A percentile compares a stretch with the other conserved stretches of the same genome.
Conservation (phyloP, 805 yeast genomes). For the Torulaspora microellipsoides region DNA sequence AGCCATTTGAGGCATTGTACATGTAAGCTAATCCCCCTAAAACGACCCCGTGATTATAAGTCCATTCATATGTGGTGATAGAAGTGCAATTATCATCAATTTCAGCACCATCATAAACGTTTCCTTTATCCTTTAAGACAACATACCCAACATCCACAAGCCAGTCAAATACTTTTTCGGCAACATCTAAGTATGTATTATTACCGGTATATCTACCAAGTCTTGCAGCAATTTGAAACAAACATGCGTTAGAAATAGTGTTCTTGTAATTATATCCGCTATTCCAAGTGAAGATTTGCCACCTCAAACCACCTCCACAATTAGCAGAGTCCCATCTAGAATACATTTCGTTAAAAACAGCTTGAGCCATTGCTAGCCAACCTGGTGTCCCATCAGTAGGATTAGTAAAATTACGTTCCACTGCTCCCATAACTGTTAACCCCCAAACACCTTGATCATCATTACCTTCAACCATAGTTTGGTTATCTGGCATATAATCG, state of each 20-base stretch:
- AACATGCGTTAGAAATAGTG: conserved; percentile 59
- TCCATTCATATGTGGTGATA: conserved; percentile 53
- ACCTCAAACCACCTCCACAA: conserved; percentile 64
- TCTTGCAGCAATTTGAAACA: conserved; percentile 60
- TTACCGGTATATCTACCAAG: conserved; percentile 56
- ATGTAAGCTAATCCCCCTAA: conserved; percentile 67
- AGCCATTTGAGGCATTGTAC: conserved; percentile 55
- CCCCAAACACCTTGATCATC: conserved; percentile 76
- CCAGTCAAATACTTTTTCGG: conserved; percentile 58
- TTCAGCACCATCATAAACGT: conserved; percentile 72
- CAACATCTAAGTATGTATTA: conserved; percentile 45
- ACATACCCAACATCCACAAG: conserved; percentile 46
- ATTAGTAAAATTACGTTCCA: conserved; percentile 52
- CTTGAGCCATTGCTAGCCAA: conserved; percentile 56
- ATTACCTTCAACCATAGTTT: conserved; percentile 64
- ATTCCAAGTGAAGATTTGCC: conserved; percentile 63
- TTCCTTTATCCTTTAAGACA: conserved; percentile 46
- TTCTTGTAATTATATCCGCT: conserved; percentile 62
- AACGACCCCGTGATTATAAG: conserved; percentile 65
- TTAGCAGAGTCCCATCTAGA: conserved; percentile 52
- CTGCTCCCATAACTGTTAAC: conserved; percentile 56
- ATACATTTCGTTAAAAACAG: conserved; percentile 52
- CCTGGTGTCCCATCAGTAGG: conserved; percentile 42
- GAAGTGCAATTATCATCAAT: conserved; percentile 56
- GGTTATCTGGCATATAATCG: conserved; percentile 58